phyloP scores from a whole-genome alignment of 2,329 filamentous ascomycete genomes.

The Microdochium nivale region DNA sequence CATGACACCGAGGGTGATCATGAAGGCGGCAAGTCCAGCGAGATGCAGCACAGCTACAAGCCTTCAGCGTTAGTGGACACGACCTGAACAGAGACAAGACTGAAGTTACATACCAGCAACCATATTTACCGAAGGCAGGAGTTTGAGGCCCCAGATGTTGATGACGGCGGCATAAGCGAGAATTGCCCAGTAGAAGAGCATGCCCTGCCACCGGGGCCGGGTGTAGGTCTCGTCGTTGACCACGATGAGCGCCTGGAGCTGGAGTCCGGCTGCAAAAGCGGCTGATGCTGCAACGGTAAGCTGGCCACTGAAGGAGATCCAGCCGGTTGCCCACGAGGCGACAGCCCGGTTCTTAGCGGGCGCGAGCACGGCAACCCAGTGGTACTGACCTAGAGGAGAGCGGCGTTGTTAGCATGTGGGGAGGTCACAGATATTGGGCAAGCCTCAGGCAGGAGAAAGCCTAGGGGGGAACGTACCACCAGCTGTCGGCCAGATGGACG shows the following conservation, averaged over 20 bases:
- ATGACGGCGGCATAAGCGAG: conserved; percentile 25
- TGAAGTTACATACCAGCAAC: conserved; percentile 16
- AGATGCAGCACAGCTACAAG: conserved; percentile 1
- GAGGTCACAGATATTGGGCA: no score
- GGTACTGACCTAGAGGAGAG: conserved; percentile 38
- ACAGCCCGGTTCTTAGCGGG: conserved; percentile 21
- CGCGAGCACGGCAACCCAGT: conserved; percentile 32
- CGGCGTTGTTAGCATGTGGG: no score
- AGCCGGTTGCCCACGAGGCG: conserved; percentile 31
- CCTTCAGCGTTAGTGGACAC: no score
- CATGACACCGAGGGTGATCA: conserved; percentile 20
- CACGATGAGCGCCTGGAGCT: conserved; percentile 32
- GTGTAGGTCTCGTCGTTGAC: conserved; percentile 30
- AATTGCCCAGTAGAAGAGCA: conserved; percentile 37
- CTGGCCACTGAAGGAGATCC: conserved; percentile 37
- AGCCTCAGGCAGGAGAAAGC: no score
- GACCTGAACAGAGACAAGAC: no score
- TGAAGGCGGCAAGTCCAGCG: conserved; percentile 15
- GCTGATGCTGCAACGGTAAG: conserved; percentile 36
- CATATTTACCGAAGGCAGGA: conserved; percentile 27
- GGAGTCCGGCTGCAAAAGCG: conserved; percentile 34
- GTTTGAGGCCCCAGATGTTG: conserved; percentile 31
- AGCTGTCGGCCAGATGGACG: conserved; percentile 25
- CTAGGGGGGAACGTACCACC: conserved; percentile 11
- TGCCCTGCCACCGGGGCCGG: conserved; percentile 32